Percentiles rank a stretch among this genome's conserved stretches.
Conservation (phyloP, 495 filamentous ascomycete genomes). For the Tetracladium setigerum region DNA sequence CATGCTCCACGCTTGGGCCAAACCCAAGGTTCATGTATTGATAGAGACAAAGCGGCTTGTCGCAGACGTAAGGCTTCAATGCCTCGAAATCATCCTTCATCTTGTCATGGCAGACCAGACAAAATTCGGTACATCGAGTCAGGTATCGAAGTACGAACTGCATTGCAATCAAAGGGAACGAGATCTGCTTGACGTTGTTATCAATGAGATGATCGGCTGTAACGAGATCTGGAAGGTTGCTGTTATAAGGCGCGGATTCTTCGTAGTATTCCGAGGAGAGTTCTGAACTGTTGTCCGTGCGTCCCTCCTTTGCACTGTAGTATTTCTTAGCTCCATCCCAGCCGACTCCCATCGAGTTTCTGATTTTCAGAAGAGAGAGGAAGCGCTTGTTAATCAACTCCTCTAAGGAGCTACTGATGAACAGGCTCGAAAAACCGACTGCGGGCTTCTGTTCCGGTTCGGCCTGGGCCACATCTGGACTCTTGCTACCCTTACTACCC, state of each 20-base stretch:
- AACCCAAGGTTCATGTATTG: slow-evolving; percentile 89
- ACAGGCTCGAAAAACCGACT: slow-evolving; percentile 31
- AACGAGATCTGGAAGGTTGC: slow-evolving; percentile 29
- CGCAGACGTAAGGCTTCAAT: slow-evolving; percentile 90
- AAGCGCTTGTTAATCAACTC: slow-evolving; percentile 65
- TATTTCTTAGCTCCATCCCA: slow-evolving; percentile 66
- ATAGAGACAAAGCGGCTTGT: slow-evolving; percentile 70
- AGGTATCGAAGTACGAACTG: slow-evolving; percentile 74
- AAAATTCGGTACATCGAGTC: slow-evolving; percentile 79
- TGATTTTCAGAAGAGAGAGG: slow-evolving; percentile 51
- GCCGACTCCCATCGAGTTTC: slow-evolving; percentile 39
- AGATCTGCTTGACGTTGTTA: slow-evolving; percentile 17
- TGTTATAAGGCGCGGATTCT: slow-evolving; percentile 7
- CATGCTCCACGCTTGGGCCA: slow-evolving; percentile 77
- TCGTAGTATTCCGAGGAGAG: slow-evolving; percentile 9
- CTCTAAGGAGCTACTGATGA: slow-evolving; percentile 67
- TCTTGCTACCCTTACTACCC: slow-evolving; percentile 27
- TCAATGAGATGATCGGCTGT: slow-evolving; percentile 43
- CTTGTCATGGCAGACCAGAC: slow-evolving; percentile 70
- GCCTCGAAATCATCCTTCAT: slow-evolving; percentile 68
- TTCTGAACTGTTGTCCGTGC: slow-evolving; percentile 4
- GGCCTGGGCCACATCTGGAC: not conserved
- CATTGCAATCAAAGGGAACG: slow-evolving; percentile 13
- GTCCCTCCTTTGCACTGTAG: slow-evolving; percentile 12
- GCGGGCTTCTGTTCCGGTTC: not conserved